A percentile compares a stretch with the other conserved stretches of the same genome.
These are phyloP conservation scores for Lachancea kluyveri DNA, from an alignment of 805 yeast genomes.

Conservation along the genomic window DNA sequence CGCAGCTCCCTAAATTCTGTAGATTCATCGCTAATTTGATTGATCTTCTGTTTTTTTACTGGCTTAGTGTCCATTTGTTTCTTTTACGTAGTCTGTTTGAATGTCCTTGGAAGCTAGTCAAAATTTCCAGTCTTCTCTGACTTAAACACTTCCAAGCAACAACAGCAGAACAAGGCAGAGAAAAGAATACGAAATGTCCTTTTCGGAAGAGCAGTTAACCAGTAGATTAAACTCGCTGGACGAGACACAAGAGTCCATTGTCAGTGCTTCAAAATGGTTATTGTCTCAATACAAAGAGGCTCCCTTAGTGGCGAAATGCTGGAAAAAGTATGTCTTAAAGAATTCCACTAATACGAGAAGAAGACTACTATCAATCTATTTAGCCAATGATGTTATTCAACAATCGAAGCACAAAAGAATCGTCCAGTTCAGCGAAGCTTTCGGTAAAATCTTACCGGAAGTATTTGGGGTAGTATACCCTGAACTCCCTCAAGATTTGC, in stretches of 20 bases:
- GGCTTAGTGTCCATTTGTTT: conserved; percentile 2
- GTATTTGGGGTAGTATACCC: conserved; percentile 33
- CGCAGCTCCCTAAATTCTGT: conserved; percentile 36
- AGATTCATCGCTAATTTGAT: conserved; percentile 23
- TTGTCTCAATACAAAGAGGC: conserved; percentile 24
- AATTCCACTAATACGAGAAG: conserved; percentile 24
- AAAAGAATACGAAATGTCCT: conserved; percentile 16
- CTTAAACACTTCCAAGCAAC: background rate
- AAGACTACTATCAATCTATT: conserved; percentile 25
- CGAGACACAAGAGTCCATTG: conserved; percentile 31
- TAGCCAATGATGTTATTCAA: conserved; percentile 31
- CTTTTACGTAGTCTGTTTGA: background rate
- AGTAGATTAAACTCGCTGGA: conserved; percentile 23
- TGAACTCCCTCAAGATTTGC: conserved; percentile 36
- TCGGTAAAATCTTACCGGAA: conserved; percentile 26
- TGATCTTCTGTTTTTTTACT: conserved; percentile 11
- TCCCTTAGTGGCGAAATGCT: conserved; percentile 19
- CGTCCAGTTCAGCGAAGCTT: conserved; percentile 24
- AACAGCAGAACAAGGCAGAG: background rate
- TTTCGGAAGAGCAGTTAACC: conserved; percentile 24
- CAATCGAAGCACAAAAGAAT: conserved; percentile 28
- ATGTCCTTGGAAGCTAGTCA: too few species aligned
- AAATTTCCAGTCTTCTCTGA: background rate
- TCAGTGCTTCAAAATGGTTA: conserved; percentile 29
- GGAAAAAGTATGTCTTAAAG: conserved; percentile 23